A percentile compares a stretch with the other conserved stretches of the same genome.
phyloP scores from a whole-genome alignment of 129 eudicot species.

The Chrysanthemum lavandulifolium region DNA sequence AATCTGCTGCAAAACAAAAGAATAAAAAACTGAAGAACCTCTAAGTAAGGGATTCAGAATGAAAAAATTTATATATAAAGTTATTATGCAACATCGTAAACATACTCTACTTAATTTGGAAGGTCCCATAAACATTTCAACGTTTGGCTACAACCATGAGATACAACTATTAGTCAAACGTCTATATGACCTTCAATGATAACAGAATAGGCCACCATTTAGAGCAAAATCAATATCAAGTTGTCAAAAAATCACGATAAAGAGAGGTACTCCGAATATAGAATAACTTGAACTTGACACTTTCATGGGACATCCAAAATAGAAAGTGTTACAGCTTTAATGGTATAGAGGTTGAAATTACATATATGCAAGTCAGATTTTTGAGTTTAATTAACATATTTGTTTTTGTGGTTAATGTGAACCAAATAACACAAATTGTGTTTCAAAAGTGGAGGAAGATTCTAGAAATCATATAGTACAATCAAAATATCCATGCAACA shows the following conservation, averaged over 20 bases:
- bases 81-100: neutral
- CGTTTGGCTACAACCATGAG: neutral
- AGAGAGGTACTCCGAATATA: too few species aligned
- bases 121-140: neutral
- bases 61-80: too few species aligned
- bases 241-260: neutral
- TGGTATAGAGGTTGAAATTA: neutral
- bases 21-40: neutral
- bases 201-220: neutral
- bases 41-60: neutral
- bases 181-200: neutral
- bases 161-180: neutral
- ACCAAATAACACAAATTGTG: neutral
- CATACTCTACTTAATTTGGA: neutral
- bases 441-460: neutral
- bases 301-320: too few species aligned
- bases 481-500: slow-evolving; percentile 3
- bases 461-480: neutral
- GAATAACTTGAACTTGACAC: too few species aligned
- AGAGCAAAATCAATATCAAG: neutral
- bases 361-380: too few species aligned
- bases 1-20: slow-evolving; percentile 15
- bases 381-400: neutral
- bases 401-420: neutral
- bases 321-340: neutral